Evolutionary conservation across 2,329 filamentous ascomycete genomes (phyloP).

Genomic region (Thyridium curvatum): DNA sequence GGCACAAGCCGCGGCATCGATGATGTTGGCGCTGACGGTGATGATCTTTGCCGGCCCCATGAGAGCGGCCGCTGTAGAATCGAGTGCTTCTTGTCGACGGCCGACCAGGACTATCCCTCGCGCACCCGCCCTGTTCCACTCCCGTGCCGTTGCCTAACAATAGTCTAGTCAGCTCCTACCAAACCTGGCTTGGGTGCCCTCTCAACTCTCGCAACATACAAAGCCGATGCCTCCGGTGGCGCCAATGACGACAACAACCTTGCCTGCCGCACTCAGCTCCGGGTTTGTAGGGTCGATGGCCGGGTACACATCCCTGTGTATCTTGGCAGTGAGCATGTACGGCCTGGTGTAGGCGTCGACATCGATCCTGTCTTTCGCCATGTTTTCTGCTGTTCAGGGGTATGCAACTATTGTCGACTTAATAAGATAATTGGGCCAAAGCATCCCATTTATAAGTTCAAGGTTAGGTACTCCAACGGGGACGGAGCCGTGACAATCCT

Average conservation of each 20-base stretch:
- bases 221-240: constrained; percentile 19
- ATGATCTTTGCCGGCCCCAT: neutral
- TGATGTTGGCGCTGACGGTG: neutral
- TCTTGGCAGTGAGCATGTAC: constrained; percentile 13
- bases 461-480: no score
- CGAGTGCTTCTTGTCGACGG: constrained; percentile 10
- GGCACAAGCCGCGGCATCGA: constrained; percentile 2
- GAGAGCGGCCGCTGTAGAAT: neutral
- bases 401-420: neutral
- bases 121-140: constrained; percentile 17
- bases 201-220: no score
- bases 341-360: constrained; percentile 11
- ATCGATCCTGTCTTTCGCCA: constrained; percentile 4
- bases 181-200: no score
- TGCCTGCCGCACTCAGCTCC: constrained; percentile 8
- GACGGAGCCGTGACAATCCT: no score
- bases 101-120: constrained; percentile 21
- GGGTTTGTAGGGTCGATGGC: constrained; percentile 14
- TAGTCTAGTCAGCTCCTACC: neutral
- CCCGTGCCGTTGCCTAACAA: constrained; percentile 14
- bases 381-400: neutral
- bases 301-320: constrained; percentile 16
- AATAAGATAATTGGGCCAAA: no score
- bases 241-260: constrained; percentile 17
- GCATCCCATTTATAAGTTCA: no score